These are phyloP conservation scores for Lumnitzera littorea DNA, from an alignment of 345 rosid genomes.

Conservation along the genomic window DNA sequence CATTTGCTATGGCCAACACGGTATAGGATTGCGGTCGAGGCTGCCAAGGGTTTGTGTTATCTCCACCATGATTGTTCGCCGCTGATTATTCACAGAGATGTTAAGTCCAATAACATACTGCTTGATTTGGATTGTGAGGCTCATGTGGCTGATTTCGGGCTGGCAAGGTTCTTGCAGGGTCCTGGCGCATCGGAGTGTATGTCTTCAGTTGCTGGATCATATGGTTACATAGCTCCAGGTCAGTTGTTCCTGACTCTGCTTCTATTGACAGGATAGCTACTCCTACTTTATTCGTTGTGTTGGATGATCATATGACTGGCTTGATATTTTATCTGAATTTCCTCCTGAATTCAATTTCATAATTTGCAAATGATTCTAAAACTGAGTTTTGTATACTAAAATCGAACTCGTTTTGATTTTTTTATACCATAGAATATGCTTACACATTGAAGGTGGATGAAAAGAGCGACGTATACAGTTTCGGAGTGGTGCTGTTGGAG, in stretches of 20 bases:
- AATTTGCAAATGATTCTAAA: too few species aligned
- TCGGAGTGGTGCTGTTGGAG: slow-evolving; percentile 81
- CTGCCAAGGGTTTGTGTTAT: slow-evolving; percentile 82
- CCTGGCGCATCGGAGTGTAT: slow-evolving; percentile 83
- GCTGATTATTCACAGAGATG: slow-evolving; percentile 85
- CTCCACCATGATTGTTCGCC: slow-evolving; percentile 95
- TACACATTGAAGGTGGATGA: slow-evolving; percentile 83
- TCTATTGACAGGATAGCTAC: too few species aligned
- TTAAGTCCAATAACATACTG: slow-evolving; percentile 80
- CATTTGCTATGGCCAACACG: slow-evolving; percentile 81
- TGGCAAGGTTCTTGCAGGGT: slow-evolving; percentile 82
- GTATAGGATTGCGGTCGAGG: slow-evolving; percentile 59
- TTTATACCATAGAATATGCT: slow-evolving; percentile 52
- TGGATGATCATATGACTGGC: too few species aligned
- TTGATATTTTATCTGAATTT: too few species aligned
- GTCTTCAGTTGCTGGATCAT: slow-evolving; percentile 87
- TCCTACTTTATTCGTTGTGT: too few species aligned
- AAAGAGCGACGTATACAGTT: slow-evolving; percentile 93
- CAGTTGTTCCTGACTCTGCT: too few species aligned
- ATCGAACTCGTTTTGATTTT: not conserved
- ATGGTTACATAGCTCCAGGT: slow-evolving; percentile 98
- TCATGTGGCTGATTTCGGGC: slow-evolving; percentile 92
- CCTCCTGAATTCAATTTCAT: too few species aligned
- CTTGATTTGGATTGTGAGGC: slow-evolving; percentile 78
- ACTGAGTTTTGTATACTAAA: not conserved